Base-by-base conservation (phyloP, 495 filamentous ascomycete genomes). In the Aspergillus cristatus region DNA sequence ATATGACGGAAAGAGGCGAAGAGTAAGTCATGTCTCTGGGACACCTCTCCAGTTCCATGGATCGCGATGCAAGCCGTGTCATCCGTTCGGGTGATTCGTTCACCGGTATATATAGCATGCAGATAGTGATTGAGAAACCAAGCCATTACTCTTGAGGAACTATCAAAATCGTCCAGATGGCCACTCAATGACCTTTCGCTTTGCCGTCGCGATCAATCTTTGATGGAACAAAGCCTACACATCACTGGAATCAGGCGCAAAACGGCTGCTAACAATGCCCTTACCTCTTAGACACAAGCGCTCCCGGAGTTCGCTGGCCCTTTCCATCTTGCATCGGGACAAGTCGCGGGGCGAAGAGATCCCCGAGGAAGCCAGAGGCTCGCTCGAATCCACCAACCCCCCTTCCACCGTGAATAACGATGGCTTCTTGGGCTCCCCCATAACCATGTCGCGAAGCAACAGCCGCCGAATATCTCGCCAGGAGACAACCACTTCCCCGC, bases 291-390 rank as follows among this genome's bases (percentile, higher is more conserved):
- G 70, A 41, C 72, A 74, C 46, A 75, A 70, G 54, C 70, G 71
- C 46, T 73, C 72, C 28, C 70, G 63, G 42, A 72, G 71, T 46
- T 55, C 63, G 18, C 44, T 74, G 44, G 70, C 72, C 36, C 65
- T 68, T 38, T 62, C 73, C 34, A 52, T 76, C 18, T 55, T 76
- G 14, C 61, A 66, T 46, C 68, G 72, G 34, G 73, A 72, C 28
- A 70, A 63, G 45, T 63, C 63, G 12, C 70, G 56, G 40, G 40
- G 42, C 11, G 60, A 66, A 18, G 55, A 62, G 8, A 53, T 46
- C 16, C 41, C 49, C 18, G 46, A 57, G 13, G 58, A 62, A 18
- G 51, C 54, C 20, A 48, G 36, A 28, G 46, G 38, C 6, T 63
- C 69, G 28, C 4, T 12, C 4, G 10, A 30, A 3, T 30, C 28